These are phyloP conservation scores for Rhamnella rubrinervis DNA, from an alignment of 331 rosid genomes.

Conservation along the genomic window DNA sequence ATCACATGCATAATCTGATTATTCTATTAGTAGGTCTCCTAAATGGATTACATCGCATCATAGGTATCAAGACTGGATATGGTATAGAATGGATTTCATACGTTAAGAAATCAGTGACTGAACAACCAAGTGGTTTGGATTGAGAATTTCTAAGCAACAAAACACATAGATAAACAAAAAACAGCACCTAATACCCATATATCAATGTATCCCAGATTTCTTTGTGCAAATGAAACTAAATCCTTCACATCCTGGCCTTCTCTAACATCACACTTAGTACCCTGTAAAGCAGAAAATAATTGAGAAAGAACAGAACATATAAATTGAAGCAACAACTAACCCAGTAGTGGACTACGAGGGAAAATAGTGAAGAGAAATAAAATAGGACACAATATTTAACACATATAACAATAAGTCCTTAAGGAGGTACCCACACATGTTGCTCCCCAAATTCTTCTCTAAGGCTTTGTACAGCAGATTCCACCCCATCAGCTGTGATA, in stretches of 20 bases:
- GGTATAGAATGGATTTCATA: no score
- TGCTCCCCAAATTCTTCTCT: slow-evolving; percentile 81
- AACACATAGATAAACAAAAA: no score
- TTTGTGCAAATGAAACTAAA: slow-evolving; percentile 76
- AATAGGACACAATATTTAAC: not conserved
- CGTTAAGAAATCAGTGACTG: no score
- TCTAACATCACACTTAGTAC: slow-evolving; percentile 81
- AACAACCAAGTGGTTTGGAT: no score
- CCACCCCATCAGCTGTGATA: slow-evolving; percentile 63
- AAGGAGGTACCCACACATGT: slow-evolving; percentile 93
- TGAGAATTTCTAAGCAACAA: no score
- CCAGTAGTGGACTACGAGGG: slow-evolving; percentile 1
- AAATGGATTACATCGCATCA: no score
- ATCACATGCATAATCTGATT: no score
- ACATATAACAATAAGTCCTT: slow-evolving; percentile 31
- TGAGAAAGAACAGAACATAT: slow-evolving; percentile 12
- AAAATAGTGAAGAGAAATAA: slow-evolving; percentile 4
- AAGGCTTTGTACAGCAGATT: slow-evolving; percentile 56
- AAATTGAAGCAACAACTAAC: slow-evolving; percentile 18
- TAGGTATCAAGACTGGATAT: no score
- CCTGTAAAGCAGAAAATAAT: slow-evolving; percentile 45
- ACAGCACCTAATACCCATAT: slow-evolving; percentile 65
- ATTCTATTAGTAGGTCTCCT: no score
- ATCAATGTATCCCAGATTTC: slow-evolving; percentile 68
- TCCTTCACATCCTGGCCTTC: slow-evolving; percentile 78